Base-by-base conservation (phyloP, 2,329 filamentous ascomycete genomes). In the Aureobasidium melanogenum region DNA sequence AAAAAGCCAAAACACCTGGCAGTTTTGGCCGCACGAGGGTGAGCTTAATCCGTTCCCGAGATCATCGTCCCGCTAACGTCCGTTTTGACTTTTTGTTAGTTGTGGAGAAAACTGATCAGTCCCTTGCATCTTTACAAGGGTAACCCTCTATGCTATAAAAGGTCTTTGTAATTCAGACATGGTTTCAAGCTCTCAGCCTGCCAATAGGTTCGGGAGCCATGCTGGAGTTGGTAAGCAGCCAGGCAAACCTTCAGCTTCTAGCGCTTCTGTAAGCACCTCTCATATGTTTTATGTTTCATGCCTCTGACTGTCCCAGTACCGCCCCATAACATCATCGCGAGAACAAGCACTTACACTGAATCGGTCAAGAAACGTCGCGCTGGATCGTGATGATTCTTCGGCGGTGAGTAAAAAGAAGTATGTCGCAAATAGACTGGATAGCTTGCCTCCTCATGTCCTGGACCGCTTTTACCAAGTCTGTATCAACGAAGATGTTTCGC, bases 21-120 rank as follows among this genome's bases (percentile, higher is more conserved):
- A 58, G 41, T 39, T 56, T 46, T 48, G 55, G 43, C 55, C 55
- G 55, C 55, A 59, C 56, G 56, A 59, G 56, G 54, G 56, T 59
- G 56, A 59, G 56, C 56, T 59, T 59, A 50, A 48, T 50, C 36
- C 44, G 9, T 41, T 58, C 56, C 56, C 56, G 56, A 41, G 56
- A 59, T 59, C 34, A 41, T 48, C 43, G 38, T 47, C 43, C 56
- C 56, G 56, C 56, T 59, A 59, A 59, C 43, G 43, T 59, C 44
- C 56, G 34, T 59, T 59, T 59, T 59, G 56, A 59, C 56, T 59
- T 59, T 51, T 59, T 47, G 56, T 50, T 50, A 59, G 44, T 50
- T 59, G 44, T 19, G 56, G 32, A 50, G 44, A 59, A 41, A 59
- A 41, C 24, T 59, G 43, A 59, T 50, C 43, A 36, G 56, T 59